Evolutionary conservation across 2,329 filamentous ascomycete species (phyloP), one percentile per base, ranked within the genome.

Genomic region (Alternaria longipes): DNA sequence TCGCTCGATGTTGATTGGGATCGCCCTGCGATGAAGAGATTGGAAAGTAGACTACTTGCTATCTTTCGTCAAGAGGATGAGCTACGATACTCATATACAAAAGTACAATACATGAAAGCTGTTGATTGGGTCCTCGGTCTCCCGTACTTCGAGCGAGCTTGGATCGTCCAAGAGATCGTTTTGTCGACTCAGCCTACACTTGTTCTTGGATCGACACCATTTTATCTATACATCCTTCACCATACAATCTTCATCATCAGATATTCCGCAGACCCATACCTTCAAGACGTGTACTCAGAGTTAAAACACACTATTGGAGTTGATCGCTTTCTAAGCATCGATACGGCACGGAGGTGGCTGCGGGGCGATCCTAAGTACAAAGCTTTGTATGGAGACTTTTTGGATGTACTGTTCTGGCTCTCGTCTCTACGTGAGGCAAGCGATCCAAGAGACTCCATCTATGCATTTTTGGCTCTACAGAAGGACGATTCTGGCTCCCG

Each of bases 81-180:
- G 14, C 14, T 36, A 26, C 14, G 14, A 24, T 42, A 12, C 20
- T 16, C 9, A 12, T 41, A 41, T 12, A 41, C 16, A 41, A 20
- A 18, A 41, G 36, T 32, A 8, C 50, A 52, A 26, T 52, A 52
- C 34, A 20, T 41, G 7, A 26, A n/a, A 14, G n/a, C 50, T 8
- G 11, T 52, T 16, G 34, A 5, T 30, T 52, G 50, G 34, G 24
- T 28, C 11, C n/a, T 52, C 8, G 22, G 34, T 52, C 50, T 22
- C 11, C 22, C 36, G 16, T 52, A 52, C 50, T 52, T 52, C 24
- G 20, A 41, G 36, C 50, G 50, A 18, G 36, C 50, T 28, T 52
- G 50, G 36, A 41, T 52, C 6, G 50, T 52, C 36, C 50, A 52
- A 30, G 50, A 52, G 24, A 20, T 52, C 22, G 34, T 38, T 18